A percentile compares a stretch with the other conserved stretches of the same genome.
These are phyloP conservation scores for Asterella californica DNA, from an alignment of 225 moss, liverwort and hornwort genomes.

Conservation along the genomic window DNA sequence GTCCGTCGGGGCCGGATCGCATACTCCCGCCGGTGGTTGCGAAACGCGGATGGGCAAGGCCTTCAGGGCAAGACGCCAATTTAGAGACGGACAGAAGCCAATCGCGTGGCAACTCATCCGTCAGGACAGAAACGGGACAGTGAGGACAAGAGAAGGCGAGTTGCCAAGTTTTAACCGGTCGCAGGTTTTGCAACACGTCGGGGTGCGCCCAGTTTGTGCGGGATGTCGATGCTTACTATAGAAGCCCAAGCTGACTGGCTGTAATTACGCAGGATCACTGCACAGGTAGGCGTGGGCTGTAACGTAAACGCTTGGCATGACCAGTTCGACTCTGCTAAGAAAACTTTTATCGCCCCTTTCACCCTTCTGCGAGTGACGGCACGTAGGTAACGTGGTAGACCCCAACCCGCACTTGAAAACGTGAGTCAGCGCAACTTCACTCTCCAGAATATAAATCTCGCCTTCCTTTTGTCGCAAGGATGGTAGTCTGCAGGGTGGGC, in stretches of 20 bases:
- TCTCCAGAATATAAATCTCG: no score
- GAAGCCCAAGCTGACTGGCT: not conserved
- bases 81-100: not conserved
- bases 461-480: not conserved
- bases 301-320: not conserved
- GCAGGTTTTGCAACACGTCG: not conserved
- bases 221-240: not conserved
- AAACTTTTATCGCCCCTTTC: not conserved
- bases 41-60: not conserved
- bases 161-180: constrained; percentile 3
- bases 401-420: not conserved
- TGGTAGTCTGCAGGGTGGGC: no score
- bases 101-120: not conserved
- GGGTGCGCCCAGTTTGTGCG: not conserved
- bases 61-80: not conserved
- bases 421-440: not conserved
- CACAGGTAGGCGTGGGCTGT: not conserved
- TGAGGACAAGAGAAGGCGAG: not conserved
- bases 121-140: not conserved
- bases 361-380: not conserved
- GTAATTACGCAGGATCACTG: not conserved
- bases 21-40: not conserved
- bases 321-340: not conserved
- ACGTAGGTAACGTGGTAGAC: not conserved
- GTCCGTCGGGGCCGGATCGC: constrained; percentile 5